phyloP scores from a whole-genome alignment of 169 alveolate species.

The Cryptosporidium ryanae region DNA sequence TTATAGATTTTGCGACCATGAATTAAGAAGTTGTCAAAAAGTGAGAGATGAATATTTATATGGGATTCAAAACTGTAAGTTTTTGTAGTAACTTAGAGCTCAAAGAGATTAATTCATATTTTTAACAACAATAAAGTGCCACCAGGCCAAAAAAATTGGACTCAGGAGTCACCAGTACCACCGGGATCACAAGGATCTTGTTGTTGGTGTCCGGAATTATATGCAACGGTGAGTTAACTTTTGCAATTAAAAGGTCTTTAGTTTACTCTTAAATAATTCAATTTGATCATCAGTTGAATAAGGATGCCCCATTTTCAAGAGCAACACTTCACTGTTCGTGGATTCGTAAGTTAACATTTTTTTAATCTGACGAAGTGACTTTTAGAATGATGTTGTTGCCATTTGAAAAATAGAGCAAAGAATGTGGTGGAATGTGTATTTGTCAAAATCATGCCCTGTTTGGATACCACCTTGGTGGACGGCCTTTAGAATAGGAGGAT shows the following conservation, averaged over 20 bases:
- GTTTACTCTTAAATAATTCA: neutral
- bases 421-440: slow-evolving; percentile 75
- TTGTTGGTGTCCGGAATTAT: slow-evolving; percentile 75
- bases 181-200: slow-evolving; percentile 72
- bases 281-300: slow-evolving; percentile 41
- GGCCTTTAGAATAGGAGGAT: slow-evolving; percentile 71
- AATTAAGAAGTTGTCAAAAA: slow-evolving; percentile 62
- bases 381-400: neutral
- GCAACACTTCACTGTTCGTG: slow-evolving; percentile 70
- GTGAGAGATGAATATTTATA: slow-evolving; percentile 63
- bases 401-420: slow-evolving; percentile 36
- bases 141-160: slow-evolving; percentile 73
- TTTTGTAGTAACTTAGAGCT: neutral
- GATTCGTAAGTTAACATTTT: slow-evolving; percentile 71
- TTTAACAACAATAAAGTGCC: slow-evolving; percentile 20
- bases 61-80: slow-evolving; percentile 70
- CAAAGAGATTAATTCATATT: neutral
- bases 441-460: slow-evolving; percentile 68
- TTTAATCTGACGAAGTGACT: neutral
- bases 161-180: slow-evolving; percentile 68
- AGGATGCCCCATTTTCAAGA: slow-evolving; percentile 74
- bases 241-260: neutral
- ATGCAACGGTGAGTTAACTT: slow-evolving; percentile 47
- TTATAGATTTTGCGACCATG: slow-evolving; percentile 50
- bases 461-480: slow-evolving; percentile 76